These are phyloP conservation scores for Tilletia horrida DNA, from an alignment of 1,284 basidiomycete species.

Conservation along the genomic window DNA sequence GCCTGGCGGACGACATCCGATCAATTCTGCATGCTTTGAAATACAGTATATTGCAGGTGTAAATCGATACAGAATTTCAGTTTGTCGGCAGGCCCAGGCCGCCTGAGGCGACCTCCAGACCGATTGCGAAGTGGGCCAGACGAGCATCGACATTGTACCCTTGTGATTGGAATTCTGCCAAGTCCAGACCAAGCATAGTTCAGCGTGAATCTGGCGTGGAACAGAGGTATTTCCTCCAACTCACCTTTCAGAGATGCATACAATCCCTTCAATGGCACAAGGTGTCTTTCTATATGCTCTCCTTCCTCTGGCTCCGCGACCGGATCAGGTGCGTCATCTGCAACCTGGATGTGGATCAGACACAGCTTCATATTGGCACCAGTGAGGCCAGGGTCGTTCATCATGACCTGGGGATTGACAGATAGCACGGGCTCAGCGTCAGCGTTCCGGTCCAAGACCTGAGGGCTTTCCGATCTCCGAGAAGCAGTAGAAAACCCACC, in stretches of 20 bases:
- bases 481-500: conserved; percentile 13
- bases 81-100: neutral
- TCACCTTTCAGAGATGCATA: conserved; percentile 37
- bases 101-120: conserved; percentile 25
- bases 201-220: neutral
- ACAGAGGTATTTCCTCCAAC: conserved; percentile 16
- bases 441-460: too few relatives aligned
- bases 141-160: conserved; percentile 49
- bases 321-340: conserved; percentile 45
- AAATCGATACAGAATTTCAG: neutral
- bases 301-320: conserved; percentile 52
- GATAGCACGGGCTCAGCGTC: neutral
- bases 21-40: too few relatives aligned
- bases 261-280: conserved; percentile 44
- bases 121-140: conserved; percentile 48
- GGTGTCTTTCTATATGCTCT: conserved; percentile 50
- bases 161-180: conserved; percentile 41
- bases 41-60: neutral
- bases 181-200: neutral
- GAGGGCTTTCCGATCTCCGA: neutral
- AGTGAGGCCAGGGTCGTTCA: conserved; percentile 32
- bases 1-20: too few relatives aligned
- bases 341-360: conserved; percentile 43
- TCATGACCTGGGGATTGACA: conserved; percentile 11
- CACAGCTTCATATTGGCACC: conserved; percentile 51